Base-by-base conservation (phyloP, 208 protist species). In the Phytomonas francai region DNA sequence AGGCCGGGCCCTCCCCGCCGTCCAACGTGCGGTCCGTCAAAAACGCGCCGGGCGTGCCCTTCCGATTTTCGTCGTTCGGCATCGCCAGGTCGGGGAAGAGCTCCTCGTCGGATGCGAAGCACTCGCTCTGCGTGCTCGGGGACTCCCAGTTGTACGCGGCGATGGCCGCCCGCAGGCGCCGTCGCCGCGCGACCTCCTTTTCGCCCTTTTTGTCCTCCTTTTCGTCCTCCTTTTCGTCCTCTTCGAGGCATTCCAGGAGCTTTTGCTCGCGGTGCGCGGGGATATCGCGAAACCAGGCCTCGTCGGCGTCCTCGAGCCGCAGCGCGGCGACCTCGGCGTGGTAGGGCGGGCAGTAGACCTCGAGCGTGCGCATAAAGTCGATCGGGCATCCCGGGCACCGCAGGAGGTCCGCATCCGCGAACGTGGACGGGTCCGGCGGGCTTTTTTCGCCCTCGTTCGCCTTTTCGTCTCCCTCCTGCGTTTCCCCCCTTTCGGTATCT, bases 301-400 rank as follows among this genome's bases (percentile, higher is more conserved):
- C 61, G 28, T 31, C 57, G 8, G 62, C 36, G 61, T 79, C 77
- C 2, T 42, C 59, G 29, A 81, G 64, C 51, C 29, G 33, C 63
- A 80, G 62, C 2, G 70, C 58, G 5, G 60, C 70, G n/a, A 80
- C 78, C 12, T 78, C 78, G 59, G 39, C 69, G 64, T 76, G 49
- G 73, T 94, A 94, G 27, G 83, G 81, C 12, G 88, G 88, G 57
- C 88, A 94, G 72, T 94, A 94, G 28, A 77, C 79, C 70, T 94
- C 85, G n/a, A 94, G 63, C n/a, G 91, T 36, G 36, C 83, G 77
- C 79, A 89, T 89, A n/a, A 87, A 61, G 67, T 91, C 88, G n/a
- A 94, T 70, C 0, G 88, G 88, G 51, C 85, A 91, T 31, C 66
- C 76, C 33, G 73, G 70, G n/a, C 68, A 62, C 12, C 74, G 68